Evolutionary conservation across 768 basidiomycete species (phyloP).

Genomic region (Lepiota venenata): DNA sequence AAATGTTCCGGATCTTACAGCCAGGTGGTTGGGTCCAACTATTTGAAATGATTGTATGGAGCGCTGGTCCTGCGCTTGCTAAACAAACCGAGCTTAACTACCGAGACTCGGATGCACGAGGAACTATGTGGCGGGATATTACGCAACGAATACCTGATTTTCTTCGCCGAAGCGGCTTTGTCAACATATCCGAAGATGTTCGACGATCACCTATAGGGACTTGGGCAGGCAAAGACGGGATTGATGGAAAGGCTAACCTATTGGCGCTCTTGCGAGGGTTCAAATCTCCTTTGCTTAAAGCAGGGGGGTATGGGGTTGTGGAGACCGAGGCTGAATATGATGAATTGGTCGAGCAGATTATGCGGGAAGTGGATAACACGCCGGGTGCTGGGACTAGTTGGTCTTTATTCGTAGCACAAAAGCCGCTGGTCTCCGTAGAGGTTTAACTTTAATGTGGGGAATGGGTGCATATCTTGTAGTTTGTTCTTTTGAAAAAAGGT

Average conservation of each 20-base stretch:
- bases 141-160: slow-evolving; percentile 1
- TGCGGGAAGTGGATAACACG: background rate
- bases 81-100: slow-evolving; percentile 1
- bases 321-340: slow-evolving; percentile 2
- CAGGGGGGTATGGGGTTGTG: background rate
- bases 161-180: background rate
- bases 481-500: no score
- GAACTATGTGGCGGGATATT: background rate
- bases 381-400: background rate
- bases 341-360: background rate
- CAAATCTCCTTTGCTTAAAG: background rate
- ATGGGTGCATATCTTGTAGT: no score
- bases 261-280: background rate
- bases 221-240: slow-evolving; percentile 3
- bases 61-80: slow-evolving; percentile 1
- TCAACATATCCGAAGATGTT: background rate
- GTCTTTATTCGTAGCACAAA: slow-evolving; percentile 1
- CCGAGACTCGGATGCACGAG: background rate
- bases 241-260: slow-evolving; percentile 1
- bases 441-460: no score
- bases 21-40: slow-evolving; percentile 11
- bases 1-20: slow-evolving; percentile 5
- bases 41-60: background rate
- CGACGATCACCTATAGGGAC: background rate
- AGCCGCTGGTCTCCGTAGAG: background rate